A percentile compares a stretch with the other conserved stretches of the same genome.
phyloP scores from a whole-genome alignment of 2,329 filamentous ascomycete species.

The Penicillium nordicum region DNA sequence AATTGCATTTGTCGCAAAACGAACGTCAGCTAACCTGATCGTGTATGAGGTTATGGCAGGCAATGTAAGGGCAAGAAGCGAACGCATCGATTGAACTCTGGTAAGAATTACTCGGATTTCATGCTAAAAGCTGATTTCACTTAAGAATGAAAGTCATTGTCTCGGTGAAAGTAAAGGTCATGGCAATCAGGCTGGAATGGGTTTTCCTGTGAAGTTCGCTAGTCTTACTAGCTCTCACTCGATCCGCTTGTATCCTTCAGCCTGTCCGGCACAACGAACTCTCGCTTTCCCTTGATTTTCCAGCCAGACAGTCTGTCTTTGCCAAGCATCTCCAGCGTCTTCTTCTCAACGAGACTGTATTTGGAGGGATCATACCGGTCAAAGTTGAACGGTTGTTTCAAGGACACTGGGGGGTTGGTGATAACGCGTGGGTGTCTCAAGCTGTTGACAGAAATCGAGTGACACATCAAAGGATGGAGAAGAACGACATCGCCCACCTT shows the following conservation, averaged over 20 bases:
- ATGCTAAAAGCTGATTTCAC: conserved; percentile 4
- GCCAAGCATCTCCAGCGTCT: conserved; percentile 50
- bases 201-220: neutral
- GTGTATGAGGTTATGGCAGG: neutral
- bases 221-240: conserved; percentile 39
- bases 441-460: conserved; percentile 51
- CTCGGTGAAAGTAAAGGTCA: neutral
- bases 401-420: conserved; percentile 53
- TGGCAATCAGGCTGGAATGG: neutral
- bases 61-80: neutral
- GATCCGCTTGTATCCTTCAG: conserved; percentile 30
- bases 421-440: conserved; percentile 50
- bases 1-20: neutral
- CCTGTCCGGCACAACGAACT: conserved; percentile 47
- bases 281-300: conserved; percentile 47
- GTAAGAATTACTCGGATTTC: neutral
- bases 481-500: conserved; percentile 53
- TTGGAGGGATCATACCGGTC: conserved; percentile 43
- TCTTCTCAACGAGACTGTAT: conserved; percentile 53
- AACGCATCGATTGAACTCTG: neutral
- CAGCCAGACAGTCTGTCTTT: conserved; percentile 47
- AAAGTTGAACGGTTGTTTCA: conserved; percentile 52
- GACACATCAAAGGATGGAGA: conserved; percentile 55
- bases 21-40: neutral
- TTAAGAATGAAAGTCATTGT: neutral